Base-by-base conservation (phyloP, 805 yeast species). In the Ascoidea tarda region DNA sequence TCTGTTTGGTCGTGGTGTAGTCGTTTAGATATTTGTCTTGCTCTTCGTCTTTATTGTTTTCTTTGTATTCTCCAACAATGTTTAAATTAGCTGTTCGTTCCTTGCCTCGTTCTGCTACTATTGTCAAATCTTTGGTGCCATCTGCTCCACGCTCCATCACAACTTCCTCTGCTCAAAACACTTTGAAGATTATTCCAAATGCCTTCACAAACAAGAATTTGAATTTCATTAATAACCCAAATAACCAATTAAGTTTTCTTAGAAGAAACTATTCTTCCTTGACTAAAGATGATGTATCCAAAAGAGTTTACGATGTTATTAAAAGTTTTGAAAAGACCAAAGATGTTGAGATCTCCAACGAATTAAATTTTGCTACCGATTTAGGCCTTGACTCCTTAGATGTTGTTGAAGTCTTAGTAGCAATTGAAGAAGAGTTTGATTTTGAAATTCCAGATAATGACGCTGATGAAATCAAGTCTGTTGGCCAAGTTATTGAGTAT, bases 321-420 rank as follows among this genome's bases (percentile, higher is more conserved):
- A 74, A 74, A 64, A 75, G 81, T 38, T 79, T 82, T 60, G 79
- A 75, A 67, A 82, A 83, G 69, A 76, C 78, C 50, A 75, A 73
- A 53, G 70, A 74, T 54, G 72, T 75, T 49, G 58, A 60, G 46
- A 59, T 68, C 49, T 56, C 61, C 31, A 51, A 57, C 14, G 75
- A 71, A 48, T 71, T 81, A 46, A 66, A 73, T 51, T 78, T 76
- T 66, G 73, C 75, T 57, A 76, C 74, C 59, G 82, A 76, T 61
- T 69, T 77, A 63, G 79, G 77, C 16, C 68, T 77, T 65, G 99
- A 91, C 69, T 87, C 96, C 6, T 77, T 91, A 59, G 99, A 91
- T 65, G 85, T 93, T 57, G 96, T 91, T 57, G 99, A 91, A 73
- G 90, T 93, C 53, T 77, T 93, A 62, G 96, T 93, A 69, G 96